These are phyloP conservation scores for Hypoxylon sp. DNA, from an alignment of 2,329 filamentous ascomycete genomes.

Conservation along the genomic window DNA sequence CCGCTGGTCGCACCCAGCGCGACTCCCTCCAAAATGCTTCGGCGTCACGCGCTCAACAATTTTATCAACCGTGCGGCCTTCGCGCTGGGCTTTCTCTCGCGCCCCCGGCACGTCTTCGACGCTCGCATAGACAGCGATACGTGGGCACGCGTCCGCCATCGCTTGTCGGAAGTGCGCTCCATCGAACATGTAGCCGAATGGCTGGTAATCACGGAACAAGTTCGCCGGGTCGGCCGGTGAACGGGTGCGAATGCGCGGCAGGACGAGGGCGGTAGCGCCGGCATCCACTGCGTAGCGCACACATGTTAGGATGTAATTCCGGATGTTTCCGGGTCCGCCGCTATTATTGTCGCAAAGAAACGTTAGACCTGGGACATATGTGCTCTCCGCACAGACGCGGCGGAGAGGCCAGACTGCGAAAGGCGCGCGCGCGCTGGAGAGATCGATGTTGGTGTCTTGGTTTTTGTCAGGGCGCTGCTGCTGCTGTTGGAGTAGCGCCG, in stretches of 20 bases:
- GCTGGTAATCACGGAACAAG: constrained; percentile 55
- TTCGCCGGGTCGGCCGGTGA: constrained; percentile 56
- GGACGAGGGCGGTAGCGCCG: constrained; percentile 60
- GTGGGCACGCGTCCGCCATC: constrained; percentile 57
- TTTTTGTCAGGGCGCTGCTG: background rate
- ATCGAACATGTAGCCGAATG: constrained; percentile 63
- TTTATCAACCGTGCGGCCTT: constrained; percentile 35
- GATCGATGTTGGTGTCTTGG: constrained; percentile 46
- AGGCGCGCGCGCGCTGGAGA: constrained; percentile 56
- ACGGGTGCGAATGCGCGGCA: constrained; percentile 61
- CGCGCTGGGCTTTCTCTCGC: constrained; percentile 48
- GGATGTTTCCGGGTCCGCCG: constrained; percentile 65
- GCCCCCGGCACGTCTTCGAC: constrained; percentile 57
- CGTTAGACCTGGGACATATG: constrained; percentile 58
- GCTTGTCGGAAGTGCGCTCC: constrained; percentile 58
- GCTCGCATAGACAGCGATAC: constrained; percentile 56
- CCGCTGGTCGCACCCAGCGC: constrained; percentile 57
- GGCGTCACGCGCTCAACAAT: constrained; percentile 58
- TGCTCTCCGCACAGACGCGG: constrained; percentile 60
- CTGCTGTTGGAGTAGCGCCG: constrained; percentile 13
- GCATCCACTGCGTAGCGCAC: constrained; percentile 64
- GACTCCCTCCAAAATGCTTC: constrained; percentile 54
- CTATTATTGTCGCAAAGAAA: constrained; percentile 66
- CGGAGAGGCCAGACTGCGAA: constrained; percentile 62
- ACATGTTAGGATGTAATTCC: constrained; percentile 65